phyloP scores from a whole-genome alignment of 1,139 yeast genomes.

The Geotrichum citri-aurantii region DNA sequence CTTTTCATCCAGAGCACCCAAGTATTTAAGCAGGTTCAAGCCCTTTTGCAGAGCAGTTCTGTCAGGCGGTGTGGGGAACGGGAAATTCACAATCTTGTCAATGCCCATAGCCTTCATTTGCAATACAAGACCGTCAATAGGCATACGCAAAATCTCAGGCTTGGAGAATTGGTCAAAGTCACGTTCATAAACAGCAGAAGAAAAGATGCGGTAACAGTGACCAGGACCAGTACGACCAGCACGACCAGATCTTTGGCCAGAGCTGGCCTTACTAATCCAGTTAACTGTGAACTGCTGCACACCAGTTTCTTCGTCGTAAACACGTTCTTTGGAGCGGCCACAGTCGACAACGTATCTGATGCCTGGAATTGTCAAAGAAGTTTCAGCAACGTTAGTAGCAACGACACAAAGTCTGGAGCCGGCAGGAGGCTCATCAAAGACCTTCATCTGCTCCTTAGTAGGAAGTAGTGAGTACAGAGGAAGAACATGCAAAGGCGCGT shows the following conservation, averaged over 20 bases:
- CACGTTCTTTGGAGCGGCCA: conserved; percentile 89
- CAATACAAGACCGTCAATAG: conserved; percentile 88
- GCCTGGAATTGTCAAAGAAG: conserved; percentile 94
- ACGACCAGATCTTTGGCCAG: conserved; percentile 94
- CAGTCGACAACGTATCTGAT: conserved; percentile 92
- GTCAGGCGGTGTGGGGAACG: conserved; percentile 95
- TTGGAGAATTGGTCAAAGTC: conserved; percentile 75
- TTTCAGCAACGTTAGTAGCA: conserved; percentile 97
- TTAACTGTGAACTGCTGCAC: conserved; percentile 88
- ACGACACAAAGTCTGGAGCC: conserved; percentile 87
- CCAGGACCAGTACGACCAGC: conserved; percentile 99
- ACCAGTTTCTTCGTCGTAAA: conserved; percentile 75
- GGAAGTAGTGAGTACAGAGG: conserved; percentile 92
- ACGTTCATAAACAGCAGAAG: conserved; percentile 92
- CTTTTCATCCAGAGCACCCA: conserved; percentile 70
- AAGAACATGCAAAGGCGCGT: conserved; percentile 80
- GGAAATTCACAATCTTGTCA: conserved; percentile 82
- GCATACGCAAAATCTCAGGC: conserved; percentile 93
- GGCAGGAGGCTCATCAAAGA: conserved; percentile 76
- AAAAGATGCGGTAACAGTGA: conserved; percentile 85
- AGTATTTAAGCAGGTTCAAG: conserved; percentile 55
- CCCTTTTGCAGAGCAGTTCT: conserved; percentile 56
- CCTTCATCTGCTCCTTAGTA: conserved; percentile 90
- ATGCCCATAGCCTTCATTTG: conserved; percentile 98
- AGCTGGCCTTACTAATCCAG: conserved; percentile 94